Conservation (phyloP, 2,329 filamentous ascomycete genomes). For the Ophiostoma triangulosporum region DNA sequence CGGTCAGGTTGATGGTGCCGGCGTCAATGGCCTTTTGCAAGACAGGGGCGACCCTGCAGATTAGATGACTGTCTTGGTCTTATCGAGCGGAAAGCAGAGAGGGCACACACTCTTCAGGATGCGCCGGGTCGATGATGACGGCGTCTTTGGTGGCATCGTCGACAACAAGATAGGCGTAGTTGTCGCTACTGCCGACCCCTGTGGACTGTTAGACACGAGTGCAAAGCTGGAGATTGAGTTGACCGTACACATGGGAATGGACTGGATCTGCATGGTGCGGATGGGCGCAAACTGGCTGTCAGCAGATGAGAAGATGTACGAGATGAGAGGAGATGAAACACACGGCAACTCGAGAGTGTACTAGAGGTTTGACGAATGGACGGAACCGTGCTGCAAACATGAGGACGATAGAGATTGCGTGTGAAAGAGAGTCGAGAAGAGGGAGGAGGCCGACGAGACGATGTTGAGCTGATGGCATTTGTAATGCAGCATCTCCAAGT, state of each 20-base stretch:
- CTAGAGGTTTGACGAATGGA: not conserved
- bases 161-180: constrained; percentile 73
- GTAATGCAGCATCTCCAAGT: not conserved
- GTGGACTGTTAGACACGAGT: constrained; percentile 21
- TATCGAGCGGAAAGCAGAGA: not conserved
- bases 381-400: constrained; percentile 2
- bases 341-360: not conserved
- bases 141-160: constrained; percentile 68
- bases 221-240: too few relatives aligned
- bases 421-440: not conserved
- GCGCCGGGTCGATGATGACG: constrained; percentile 67
- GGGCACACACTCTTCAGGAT: constrained; percentile 54
- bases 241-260: constrained; percentile 73
- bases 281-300: constrained; percentile 20
- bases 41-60: constrained; percentile 40
- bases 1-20: constrained; percentile 67
- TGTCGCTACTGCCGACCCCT: constrained; percentile 69
- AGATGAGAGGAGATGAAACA: not conserved
- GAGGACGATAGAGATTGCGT: not conserved
- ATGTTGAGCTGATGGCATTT: not conserved
- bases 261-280: constrained; percentile 69
- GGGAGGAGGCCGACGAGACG: not conserved
- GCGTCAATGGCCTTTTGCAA: constrained; percentile 60
- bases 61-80: not conserved
- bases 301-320: not conserved